phyloP scores from a whole-genome alignment of 2,329 filamentous ascomycete genomes.

The Xylaria multiplex region DNA sequence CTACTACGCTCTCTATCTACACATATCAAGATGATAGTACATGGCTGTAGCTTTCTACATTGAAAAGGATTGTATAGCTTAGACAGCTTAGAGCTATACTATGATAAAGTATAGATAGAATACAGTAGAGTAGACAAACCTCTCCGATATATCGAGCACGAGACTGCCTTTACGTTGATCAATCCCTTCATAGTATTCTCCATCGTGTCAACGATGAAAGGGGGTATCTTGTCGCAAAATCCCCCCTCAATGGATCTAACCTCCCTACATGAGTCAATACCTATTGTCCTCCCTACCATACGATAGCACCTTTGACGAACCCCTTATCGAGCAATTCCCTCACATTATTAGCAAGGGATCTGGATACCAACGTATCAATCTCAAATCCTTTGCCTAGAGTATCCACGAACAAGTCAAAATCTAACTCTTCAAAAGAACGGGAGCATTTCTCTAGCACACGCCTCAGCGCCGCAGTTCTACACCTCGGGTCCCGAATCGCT shows the following conservation, averaged over 20 bases:
- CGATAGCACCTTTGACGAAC: conserved; percentile 41
- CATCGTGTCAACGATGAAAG: no score
- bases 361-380: conserved; percentile 33
- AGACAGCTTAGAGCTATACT: no score
- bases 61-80: no score
- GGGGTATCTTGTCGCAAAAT: no score
- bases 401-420: conserved; percentile 39
- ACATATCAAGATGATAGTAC: no score
- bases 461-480: conserved; percentile 37
- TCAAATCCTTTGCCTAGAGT: conserved; percentile 31
- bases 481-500: conserved; percentile 42
- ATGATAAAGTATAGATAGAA: no score
- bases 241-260: no score
- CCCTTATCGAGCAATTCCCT: conserved; percentile 39
- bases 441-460: conserved; percentile 43
- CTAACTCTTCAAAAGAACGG: conserved; percentile 37
- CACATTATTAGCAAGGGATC: conserved; percentile 38
- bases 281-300: conserved; percentile 33
- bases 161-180: background rate
- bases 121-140: background rate
- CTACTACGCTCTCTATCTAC: no score
- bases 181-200: background rate
- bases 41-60: no score
- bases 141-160: background rate
- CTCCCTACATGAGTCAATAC: no score